These are phyloP conservation scores for Lentinula guzmanii DNA, from an alignment of 768 basidiomycete species.

Conservation along the genomic window DNA sequence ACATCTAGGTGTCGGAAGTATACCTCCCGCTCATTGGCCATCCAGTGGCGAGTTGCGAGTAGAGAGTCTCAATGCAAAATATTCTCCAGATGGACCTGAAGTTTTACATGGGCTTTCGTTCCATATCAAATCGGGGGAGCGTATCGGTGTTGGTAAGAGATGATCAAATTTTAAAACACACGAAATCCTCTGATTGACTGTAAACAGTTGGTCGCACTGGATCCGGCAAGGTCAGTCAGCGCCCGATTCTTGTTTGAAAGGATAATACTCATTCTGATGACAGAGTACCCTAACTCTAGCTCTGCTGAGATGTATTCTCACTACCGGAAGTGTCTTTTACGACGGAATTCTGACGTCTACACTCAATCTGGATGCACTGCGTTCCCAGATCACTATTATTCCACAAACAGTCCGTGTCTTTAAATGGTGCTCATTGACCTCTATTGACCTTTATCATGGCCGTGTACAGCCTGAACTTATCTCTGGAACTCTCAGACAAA, in stretches of 20 bases:
- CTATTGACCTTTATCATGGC: not conserved
- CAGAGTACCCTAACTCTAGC: slow-evolving; percentile 41
- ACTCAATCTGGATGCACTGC: slow-evolving; percentile 40
- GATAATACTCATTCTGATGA: not conserved
- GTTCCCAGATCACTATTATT: slow-evolving; percentile 41
- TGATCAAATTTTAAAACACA: not conserved
- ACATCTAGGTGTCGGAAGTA: slow-evolving; percentile 20
- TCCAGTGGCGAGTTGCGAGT: slow-evolving; percentile 36
- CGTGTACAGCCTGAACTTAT: slow-evolving; percentile 29
- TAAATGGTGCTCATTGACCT: not conserved
- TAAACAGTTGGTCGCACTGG: slow-evolving; percentile 51
- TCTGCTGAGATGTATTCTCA: slow-evolving; percentile 43
- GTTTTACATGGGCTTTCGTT: slow-evolving; percentile 40
- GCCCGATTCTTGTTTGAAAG: too few species aligned
- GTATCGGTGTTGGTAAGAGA: slow-evolving; percentile 32
- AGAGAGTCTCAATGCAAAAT: slow-evolving; percentile 35
- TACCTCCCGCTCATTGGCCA: slow-evolving; percentile 51
- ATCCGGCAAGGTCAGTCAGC: slow-evolving; percentile 41
- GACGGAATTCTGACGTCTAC: slow-evolving; percentile 33
- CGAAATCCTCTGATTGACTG: not conserved
- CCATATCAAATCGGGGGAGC: slow-evolving; percentile 37
- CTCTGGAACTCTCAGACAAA: slow-evolving; percentile 58
- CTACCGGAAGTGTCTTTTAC: slow-evolving; percentile 39
- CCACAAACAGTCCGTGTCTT: slow-evolving; percentile 16
- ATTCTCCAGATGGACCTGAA: slow-evolving; percentile 33